Evolutionary conservation across 352 stramenopile species (phyloP).

Genomic region (Globisporangium parvum): DNA sequence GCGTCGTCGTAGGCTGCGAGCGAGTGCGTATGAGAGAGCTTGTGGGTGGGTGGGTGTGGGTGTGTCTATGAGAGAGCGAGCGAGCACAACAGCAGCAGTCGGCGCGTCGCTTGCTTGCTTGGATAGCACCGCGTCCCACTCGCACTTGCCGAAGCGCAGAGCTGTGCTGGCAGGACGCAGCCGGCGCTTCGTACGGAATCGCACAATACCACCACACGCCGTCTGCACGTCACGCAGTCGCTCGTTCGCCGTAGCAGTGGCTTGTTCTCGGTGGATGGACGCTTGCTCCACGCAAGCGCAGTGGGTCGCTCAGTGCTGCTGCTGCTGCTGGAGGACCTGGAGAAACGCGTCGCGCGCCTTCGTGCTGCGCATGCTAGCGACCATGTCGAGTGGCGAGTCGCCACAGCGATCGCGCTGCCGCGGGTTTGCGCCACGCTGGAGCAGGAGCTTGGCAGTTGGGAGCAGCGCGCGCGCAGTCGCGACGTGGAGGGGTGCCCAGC

Average conservation of each 20-base stretch:
- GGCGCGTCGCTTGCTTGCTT: too few species aligned
- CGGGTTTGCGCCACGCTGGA: slow-evolving; percentile 31
- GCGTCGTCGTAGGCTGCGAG: slow-evolving; percentile 58
- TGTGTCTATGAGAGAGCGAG: not conserved
- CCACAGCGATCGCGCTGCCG: slow-evolving; percentile 46
- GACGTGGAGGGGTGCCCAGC: slow-evolving; percentile 66
- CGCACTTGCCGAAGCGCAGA: too few species aligned
- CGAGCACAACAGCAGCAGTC: too few species aligned
- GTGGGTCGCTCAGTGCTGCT: not conserved
- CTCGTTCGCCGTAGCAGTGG: too few species aligned
- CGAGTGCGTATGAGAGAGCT: too few species aligned
- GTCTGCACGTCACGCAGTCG: too few species aligned
- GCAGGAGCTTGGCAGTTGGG: slow-evolving; percentile 38
- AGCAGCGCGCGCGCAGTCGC: slow-evolving; percentile 44
- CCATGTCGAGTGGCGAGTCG: slow-evolving; percentile 38
- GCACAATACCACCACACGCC: too few species aligned
- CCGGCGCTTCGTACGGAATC: too few species aligned
- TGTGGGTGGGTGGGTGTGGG: too few species aligned
- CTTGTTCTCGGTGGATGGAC: not conserved
- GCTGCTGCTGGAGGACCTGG: slow-evolving; percentile 23
- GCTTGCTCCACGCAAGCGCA: not conserved
- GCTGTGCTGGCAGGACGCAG: too few species aligned
- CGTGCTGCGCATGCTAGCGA: slow-evolving; percentile 31
- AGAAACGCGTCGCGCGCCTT: slow-evolving; percentile 40
- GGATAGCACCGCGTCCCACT: too few species aligned